A percentile compares a stretch with the other conserved stretches of the same genome.
Evolutionary conservation across 192 early-diverging fungal genomes (phyloP).

Genomic region (Geranomyces variabilis): DNA sequence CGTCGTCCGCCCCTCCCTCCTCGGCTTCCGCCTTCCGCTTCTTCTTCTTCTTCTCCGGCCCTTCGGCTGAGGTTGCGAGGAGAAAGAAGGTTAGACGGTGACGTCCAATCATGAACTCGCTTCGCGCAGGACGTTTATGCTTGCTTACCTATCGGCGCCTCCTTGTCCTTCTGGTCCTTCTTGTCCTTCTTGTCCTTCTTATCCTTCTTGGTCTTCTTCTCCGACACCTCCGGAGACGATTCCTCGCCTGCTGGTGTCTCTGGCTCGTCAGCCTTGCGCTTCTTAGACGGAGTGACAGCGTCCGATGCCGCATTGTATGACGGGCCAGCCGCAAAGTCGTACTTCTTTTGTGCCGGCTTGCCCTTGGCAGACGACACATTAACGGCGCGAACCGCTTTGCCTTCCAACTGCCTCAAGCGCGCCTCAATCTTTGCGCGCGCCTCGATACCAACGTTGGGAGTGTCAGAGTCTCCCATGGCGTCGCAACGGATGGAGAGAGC

Average conservation of each 20-base stretch:
- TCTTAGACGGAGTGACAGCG: slow-evolving; percentile 42
- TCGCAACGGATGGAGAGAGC: slow-evolving; percentile 89
- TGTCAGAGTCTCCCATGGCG: slow-evolving; percentile 72
- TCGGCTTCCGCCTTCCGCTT: slow-evolving; percentile 36
- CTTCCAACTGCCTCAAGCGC: slow-evolving; percentile 88
- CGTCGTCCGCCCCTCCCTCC: slow-evolving; percentile 14
- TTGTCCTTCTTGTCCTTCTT: slow-evolving; percentile 55
- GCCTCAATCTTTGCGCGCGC: slow-evolving; percentile 85
- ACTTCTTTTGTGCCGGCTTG: slow-evolving; percentile 68
- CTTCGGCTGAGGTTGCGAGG: too few species aligned
- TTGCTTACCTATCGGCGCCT: not conserved
- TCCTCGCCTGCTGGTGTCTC: slow-evolving; percentile 47
- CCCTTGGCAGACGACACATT: slow-evolving; percentile 71
- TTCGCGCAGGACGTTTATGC: not conserved
- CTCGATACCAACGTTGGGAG: slow-evolving; percentile 80
- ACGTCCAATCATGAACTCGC: not conserved
- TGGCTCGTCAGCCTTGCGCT: slow-evolving; percentile 45
- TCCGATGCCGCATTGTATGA: slow-evolving; percentile 54
- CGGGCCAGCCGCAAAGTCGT: slow-evolving; percentile 50
- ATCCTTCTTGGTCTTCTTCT: slow-evolving; percentile 56
- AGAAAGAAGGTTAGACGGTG: too few species aligned
- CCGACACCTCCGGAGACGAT: slow-evolving; percentile 54
- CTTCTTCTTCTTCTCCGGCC: slow-evolving; percentile 44
- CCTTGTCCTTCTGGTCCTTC: slow-evolving; percentile 40
- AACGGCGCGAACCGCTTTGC: slow-evolving; percentile 57